phyloP scores from a whole-genome alignment of 495 filamentous ascomycete species.

The Darksidea phi region DNA sequence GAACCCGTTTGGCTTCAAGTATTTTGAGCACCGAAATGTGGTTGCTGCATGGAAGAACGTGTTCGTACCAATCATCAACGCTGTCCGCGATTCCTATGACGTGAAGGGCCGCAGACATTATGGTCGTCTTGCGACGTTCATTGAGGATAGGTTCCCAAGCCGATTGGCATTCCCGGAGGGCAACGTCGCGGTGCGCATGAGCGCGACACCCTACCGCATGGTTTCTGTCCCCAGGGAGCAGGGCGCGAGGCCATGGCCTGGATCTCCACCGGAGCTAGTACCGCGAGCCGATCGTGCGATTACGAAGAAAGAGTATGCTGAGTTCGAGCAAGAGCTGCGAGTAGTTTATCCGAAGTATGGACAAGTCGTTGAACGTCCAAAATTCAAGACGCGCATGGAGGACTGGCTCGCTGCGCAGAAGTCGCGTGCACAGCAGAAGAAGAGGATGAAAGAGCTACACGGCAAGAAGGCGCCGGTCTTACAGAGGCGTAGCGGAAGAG shows the following conservation, averaged over 20 bases:
- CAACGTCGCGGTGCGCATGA: slow-evolving; percentile 3
- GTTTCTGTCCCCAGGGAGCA: not conserved
- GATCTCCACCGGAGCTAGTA: not conserved
- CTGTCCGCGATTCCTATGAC: slow-evolving; percentile 14
- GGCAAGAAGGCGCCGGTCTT: not conserved
- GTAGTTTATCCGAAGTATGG: slow-evolving; percentile 10
- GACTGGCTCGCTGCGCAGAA: slow-evolving; percentile 13
- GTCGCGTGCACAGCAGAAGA: not conserved
- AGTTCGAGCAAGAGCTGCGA: slow-evolving; percentile 11
- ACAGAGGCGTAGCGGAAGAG: not conserved
- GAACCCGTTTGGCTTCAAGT: slow-evolving; percentile 18
- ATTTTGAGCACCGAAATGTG: slow-evolving; percentile 15
- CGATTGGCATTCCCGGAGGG: slow-evolving; percentile 21
- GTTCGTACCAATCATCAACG: slow-evolving; percentile 24
- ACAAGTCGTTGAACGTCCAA: slow-evolving; percentile 18
- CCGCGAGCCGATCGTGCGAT: not conserved
- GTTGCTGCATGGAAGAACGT: slow-evolving; percentile 19
- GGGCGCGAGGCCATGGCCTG: not conserved
- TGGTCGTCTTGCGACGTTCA: slow-evolving; percentile 21
- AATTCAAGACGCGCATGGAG: slow-evolving; percentile 9
- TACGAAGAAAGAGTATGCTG: not conserved
- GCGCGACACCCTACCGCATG: not conserved
- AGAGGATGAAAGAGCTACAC: not conserved
- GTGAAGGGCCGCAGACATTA: slow-evolving; percentile 17
- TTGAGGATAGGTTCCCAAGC: slow-evolving; percentile 16